phyloP scores from a whole-genome alignment of 2,329 filamentous ascomycete genomes.

The Aspergillus sp. region DNA sequence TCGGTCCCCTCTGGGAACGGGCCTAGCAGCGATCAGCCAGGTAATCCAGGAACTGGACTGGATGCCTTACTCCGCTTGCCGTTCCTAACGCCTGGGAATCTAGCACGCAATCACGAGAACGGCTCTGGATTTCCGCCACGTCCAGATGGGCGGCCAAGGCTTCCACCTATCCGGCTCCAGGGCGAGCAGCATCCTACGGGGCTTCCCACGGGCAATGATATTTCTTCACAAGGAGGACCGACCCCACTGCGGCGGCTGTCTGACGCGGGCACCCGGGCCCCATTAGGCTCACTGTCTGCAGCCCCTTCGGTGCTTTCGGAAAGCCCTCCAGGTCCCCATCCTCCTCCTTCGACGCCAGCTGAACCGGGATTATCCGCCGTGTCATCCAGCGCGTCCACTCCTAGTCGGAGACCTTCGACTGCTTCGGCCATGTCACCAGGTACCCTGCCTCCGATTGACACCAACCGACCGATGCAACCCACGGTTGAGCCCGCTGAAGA shows the following conservation, averaged over 20 bases:
- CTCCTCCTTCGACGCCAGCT: slow-evolving; percentile 65
- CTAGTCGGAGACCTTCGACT: slow-evolving; percentile 50
- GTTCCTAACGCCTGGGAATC: slow-evolving; percentile 46
- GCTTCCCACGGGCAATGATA: slow-evolving; percentile 55
- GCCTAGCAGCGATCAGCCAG: slow-evolving; percentile 47
- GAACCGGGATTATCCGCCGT: slow-evolving; percentile 58
- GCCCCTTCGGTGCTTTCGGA: slow-evolving; percentile 53
- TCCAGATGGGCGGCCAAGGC: slow-evolving; percentile 57
- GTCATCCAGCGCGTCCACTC: slow-evolving; percentile 55
- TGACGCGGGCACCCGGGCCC: slow-evolving; percentile 31
- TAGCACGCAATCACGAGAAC: slow-evolving; percentile 44
- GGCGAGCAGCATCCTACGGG: slow-evolving; percentile 52
- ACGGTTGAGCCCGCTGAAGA: slow-evolving; percentile 46
- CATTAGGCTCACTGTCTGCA: slow-evolving; percentile 29
- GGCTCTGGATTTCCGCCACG: slow-evolving; percentile 55
- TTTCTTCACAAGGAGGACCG: slow-evolving; percentile 51
- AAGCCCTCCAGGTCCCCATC: slow-evolving; percentile 59
- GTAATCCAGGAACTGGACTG: slow-evolving; percentile 43
- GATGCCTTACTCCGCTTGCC: slow-evolving; percentile 50
- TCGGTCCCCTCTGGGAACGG: slow-evolving; percentile 60
- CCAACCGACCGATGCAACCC: slow-evolving; percentile 39
- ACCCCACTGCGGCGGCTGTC: slow-evolving; percentile 34
- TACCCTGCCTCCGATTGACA: slow-evolving; percentile 42
- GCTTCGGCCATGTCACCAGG: slow-evolving; percentile 46
- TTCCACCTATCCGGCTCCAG: slow-evolving; percentile 56